Conservation (phyloP, 495 filamentous ascomycete species). For the Neurospora hispaniola region DNA sequence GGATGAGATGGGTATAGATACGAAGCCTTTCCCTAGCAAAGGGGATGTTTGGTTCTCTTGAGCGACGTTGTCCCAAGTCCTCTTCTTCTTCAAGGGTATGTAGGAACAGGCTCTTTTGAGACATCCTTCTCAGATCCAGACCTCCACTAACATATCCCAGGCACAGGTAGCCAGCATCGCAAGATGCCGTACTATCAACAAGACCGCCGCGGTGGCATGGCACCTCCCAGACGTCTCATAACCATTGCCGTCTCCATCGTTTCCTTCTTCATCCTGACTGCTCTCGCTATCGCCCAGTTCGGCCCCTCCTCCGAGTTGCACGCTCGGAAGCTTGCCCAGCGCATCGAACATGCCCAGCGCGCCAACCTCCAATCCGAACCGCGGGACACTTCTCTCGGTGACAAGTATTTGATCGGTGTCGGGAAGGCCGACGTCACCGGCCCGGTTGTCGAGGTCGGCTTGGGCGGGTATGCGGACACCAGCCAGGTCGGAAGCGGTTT, state of each 20-base stretch:
- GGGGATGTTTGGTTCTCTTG: not conserved
- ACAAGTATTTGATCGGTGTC: slow-evolving; percentile 69
- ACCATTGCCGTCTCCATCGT: slow-evolving; percentile 7
- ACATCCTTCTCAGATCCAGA: not conserved
- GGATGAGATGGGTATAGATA: not conserved
- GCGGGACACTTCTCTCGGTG: slow-evolving; percentile 21
- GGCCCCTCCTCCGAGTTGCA: not conserved
- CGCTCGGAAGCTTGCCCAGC: not conserved
- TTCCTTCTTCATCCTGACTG: slow-evolving; percentile 13
- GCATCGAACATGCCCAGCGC: not conserved
- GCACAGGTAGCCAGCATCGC: not conserved
- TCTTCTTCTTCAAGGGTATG: not conserved
- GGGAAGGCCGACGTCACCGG: slow-evolving; percentile 95
- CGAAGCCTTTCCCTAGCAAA: not conserved
- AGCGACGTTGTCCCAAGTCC: not conserved
- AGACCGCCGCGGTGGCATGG: not conserved
- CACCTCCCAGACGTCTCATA: slow-evolving; percentile 1
- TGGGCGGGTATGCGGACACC: slow-evolving; percentile 64
- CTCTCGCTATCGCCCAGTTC: slow-evolving; percentile 11
- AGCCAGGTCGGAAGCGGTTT: slow-evolving; percentile 73
- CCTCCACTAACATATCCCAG: not conserved
- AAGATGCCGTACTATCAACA: not conserved
- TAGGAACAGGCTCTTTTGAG: not conserved
- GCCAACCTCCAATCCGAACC: not conserved
- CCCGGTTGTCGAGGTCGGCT: slow-evolving; percentile 46